A percentile compares a stretch with the other conserved stretches of the same genome.
phyloP scores from a whole-genome alignment of 2,329 filamentous ascomycete genomes.

The Nannizziopsis arthrosporioides region DNA sequence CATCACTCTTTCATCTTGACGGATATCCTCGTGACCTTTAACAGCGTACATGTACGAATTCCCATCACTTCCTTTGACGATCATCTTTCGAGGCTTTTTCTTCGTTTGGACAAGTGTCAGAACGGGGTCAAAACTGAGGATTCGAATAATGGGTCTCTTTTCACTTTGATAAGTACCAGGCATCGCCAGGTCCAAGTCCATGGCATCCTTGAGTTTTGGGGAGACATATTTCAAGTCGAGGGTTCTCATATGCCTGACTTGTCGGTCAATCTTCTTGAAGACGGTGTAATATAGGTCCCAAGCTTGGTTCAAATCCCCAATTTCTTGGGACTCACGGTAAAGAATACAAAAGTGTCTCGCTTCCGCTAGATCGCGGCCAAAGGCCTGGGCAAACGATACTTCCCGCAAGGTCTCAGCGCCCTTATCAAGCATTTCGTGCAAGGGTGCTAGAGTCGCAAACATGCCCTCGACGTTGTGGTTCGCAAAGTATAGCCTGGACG shows the following conservation, averaged over 20 bases:
- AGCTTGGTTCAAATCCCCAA: conserved; percentile 90
- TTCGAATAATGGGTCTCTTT: conserved; percentile 61
- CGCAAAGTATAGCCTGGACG: conserved; percentile 89
- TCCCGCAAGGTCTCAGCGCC: conserved; percentile 89
- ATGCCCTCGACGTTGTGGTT: conserved; percentile 97
- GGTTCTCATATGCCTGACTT: conserved; percentile 82
- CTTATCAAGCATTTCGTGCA: conserved; percentile 82
- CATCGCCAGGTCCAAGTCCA: conserved; percentile 83
- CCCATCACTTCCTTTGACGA: conserved; percentile 79
- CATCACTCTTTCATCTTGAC: conserved; percentile 98
- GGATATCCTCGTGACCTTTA: conserved; percentile 99
- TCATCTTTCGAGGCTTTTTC: conserved; percentile 83
- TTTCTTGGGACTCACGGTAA: conserved; percentile 76
- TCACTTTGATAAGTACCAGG: conserved; percentile 84
- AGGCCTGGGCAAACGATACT: conserved; percentile 94
- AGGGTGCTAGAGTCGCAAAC: conserved; percentile 78
- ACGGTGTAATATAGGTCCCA: conserved; percentile 99
- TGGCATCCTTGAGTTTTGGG: conserved; percentile 75
- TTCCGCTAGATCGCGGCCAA: conserved; percentile 87
- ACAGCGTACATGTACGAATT: conserved; percentile 75
- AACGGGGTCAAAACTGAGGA: conserved; percentile 79
- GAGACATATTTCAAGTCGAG: conserved; percentile 95
- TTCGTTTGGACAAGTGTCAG: conserved; percentile 93
- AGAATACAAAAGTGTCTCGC: conserved; percentile 92
- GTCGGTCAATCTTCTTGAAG: conserved; percentile 86